These are phyloP conservation scores for Alternaria atra DNA, from an alignment of 2,329 filamentous ascomycete species.

Conservation along the genomic window DNA sequence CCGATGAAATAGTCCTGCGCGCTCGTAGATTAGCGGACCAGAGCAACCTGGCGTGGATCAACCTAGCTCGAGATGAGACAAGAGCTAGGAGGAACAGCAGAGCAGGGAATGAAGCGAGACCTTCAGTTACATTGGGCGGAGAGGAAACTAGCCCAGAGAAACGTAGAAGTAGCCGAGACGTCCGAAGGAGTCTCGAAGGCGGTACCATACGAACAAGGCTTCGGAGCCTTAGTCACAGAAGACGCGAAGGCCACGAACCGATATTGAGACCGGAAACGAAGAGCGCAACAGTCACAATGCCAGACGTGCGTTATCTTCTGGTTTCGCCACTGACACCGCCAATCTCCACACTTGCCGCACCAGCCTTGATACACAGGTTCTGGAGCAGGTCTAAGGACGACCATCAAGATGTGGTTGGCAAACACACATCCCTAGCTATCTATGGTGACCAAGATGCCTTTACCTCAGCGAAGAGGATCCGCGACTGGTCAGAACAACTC, in stretches of 20 bases:
- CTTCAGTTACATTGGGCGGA: constrained; percentile 54
- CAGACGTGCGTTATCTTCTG: constrained; percentile 53
- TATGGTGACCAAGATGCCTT: constrained; percentile 82
- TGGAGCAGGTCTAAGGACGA: constrained; percentile 33
- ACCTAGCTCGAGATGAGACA: constrained; percentile 30
- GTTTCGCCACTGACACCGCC: constrained; percentile 59
- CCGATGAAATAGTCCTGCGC: constrained; percentile 74
- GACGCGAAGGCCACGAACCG: constrained; percentile 20
- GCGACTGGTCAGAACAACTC: constrained; percentile 70
- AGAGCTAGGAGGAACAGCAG: constrained; percentile 41
- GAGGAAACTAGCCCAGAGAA: constrained; percentile 56
- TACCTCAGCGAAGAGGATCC: constrained; percentile 70
- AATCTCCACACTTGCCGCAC: constrained; percentile 48
- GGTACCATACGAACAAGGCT: constrained; percentile 34
- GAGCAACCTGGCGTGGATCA: constrained; percentile 61
- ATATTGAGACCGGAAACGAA: constrained; percentile 12
- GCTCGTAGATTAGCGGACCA: constrained; percentile 74
- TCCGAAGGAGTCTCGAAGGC: constrained; percentile 42
- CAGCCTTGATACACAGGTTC: constrained; percentile 39
- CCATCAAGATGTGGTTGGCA: constrained; percentile 30
- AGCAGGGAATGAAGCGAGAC: constrained; percentile 29
- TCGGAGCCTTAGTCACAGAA: constrained; percentile 41
- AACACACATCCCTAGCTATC: constrained; percentile 67
- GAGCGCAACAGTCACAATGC: constrained; percentile 18
- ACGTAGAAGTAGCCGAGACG: constrained; percentile 54